Conservation (phyloP, 2,329 filamentous ascomycete genomes). For the Aureobasidium pullulans region DNA sequence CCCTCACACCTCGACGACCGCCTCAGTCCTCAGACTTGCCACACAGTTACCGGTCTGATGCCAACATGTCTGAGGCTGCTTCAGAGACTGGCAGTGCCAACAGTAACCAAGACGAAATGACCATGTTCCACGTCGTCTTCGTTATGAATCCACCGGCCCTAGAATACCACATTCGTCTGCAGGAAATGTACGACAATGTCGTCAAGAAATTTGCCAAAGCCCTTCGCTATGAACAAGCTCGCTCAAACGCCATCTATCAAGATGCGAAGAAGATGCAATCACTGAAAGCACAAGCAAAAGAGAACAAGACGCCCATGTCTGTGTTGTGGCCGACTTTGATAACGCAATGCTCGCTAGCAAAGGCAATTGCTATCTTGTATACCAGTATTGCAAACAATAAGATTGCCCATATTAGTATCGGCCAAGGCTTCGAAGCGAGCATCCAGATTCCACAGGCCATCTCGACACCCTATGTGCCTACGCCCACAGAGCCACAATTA, state of each 20-base stretch:
- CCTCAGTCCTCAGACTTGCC: not conserved
- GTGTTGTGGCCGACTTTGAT: conserved; percentile 64
- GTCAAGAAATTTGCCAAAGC: conserved; percentile 89
- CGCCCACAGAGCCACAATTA: conserved; percentile 59
- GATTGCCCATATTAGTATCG: conserved; percentile 76
- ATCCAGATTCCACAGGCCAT: conserved; percentile 56
- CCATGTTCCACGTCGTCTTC: conserved; percentile 97
- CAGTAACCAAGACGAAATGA: conserved; percentile 56
- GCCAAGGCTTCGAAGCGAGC: conserved; percentile 53
- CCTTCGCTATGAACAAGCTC: conserved; percentile 85
- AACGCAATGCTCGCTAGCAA: conserved; percentile 67
- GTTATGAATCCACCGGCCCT: conserved; percentile 73
- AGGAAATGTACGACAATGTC: conserved; percentile 81
- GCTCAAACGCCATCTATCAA: conserved; percentile 83
- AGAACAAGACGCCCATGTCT: conserved; percentile 48
- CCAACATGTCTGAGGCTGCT: conserved; percentile 12
- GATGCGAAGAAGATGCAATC: conserved; percentile 77
- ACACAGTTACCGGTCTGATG: not conserved
- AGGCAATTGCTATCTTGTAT: conserved; percentile 75
- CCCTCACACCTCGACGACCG: conserved; percentile 2
- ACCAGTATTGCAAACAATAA: conserved; percentile 73
- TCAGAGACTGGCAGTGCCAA: conserved; percentile 27
- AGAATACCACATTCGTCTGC: conserved; percentile 63
- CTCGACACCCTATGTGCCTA: conserved; percentile 66
- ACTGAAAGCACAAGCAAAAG: conserved; percentile 70